phyloP scores from a whole-genome alignment of 140 eudicot species.

The Stevia rebaudiana region DNA sequence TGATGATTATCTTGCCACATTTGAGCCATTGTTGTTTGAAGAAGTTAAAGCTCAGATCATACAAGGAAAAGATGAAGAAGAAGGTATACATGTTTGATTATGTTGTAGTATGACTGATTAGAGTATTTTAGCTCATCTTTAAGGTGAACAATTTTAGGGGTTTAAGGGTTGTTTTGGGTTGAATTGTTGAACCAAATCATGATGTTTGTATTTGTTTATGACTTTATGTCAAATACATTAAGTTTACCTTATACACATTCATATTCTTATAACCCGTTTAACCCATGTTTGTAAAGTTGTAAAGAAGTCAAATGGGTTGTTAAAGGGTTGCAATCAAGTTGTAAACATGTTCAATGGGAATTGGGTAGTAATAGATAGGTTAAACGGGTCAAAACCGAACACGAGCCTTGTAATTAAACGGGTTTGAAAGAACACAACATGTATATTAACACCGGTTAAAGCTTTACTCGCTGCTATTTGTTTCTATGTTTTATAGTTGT shows the following conservation, averaged over 20 bases:
- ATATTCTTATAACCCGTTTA: not conserved
- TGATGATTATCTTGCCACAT: conserved; percentile 65
- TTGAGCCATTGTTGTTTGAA: conserved; percentile 87
- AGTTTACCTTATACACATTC: not conserved
- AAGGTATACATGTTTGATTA: conserved; percentile 29
- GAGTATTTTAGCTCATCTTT: not conserved
- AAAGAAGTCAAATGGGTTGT: no score
- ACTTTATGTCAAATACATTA: not conserved
- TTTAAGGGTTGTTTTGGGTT: not conserved
- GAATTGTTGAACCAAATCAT: not conserved
- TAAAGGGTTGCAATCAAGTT: not conserved
- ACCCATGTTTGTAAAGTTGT: not conserved
- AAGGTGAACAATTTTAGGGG: not conserved
- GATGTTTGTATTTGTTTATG: not conserved
- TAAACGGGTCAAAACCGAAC: not conserved
- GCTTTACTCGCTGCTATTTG: no score
- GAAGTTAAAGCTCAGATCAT: conserved; percentile 86
- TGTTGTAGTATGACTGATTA: not conserved
- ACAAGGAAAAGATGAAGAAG: conserved; percentile 55
- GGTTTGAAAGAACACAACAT: not conserved
- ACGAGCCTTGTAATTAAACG: no score
- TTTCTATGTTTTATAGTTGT: not conserved
- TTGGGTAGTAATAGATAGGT: not conserved
- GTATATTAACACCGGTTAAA: not conserved
- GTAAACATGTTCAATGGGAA: not conserved